These are phyloP conservation scores for Lachnellula arida DNA, from an alignment of 2,329 filamentous ascomycete species.

Conservation along the genomic window DNA sequence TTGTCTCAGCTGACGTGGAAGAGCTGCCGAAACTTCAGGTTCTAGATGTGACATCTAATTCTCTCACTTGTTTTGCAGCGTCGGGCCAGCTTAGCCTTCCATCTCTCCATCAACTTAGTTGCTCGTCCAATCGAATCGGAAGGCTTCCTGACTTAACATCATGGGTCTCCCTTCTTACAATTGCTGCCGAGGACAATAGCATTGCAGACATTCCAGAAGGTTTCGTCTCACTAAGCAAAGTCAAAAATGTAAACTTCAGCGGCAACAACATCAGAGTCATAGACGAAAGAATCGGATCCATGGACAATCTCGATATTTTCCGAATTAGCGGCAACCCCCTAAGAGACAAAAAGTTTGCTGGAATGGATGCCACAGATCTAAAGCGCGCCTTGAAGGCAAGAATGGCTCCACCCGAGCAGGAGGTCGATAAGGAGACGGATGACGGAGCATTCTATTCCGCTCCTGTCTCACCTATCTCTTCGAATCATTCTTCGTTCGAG, in stretches of 20 bases:
- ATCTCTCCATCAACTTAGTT: conserved; percentile 64
- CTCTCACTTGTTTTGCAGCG: conserved; percentile 43
- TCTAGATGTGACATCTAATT: conserved; percentile 75
- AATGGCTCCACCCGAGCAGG: conserved; percentile 48
- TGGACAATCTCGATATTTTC: conserved; percentile 72
- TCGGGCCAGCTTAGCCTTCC: conserved; percentile 47
- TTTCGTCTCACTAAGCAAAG: conserved; percentile 60
- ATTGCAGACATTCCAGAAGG: conserved; percentile 72
- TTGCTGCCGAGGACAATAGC: conserved; percentile 78
- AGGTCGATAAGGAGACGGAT: conserved; percentile 25
- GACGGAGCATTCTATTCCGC: conserved; percentile 32
- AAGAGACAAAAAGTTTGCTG: conserved; percentile 79
- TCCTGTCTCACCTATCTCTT: conserved; percentile 21
- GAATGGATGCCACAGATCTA: conserved; percentile 73
- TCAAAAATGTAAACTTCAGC: conserved; percentile 77
- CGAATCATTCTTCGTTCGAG: conserved; percentile 22
- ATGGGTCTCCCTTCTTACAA: conserved; percentile 68
- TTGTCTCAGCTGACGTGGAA: conserved; percentile 61
- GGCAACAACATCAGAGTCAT: conserved; percentile 76
- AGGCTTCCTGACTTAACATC: conserved; percentile 66
- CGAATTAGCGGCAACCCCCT: conserved; percentile 86
- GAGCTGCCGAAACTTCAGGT: conserved; percentile 62
- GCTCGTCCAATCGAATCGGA: conserved; percentile 78
- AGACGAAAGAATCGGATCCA: conserved; percentile 70
- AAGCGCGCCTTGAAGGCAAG: conserved; percentile 68